These are phyloP conservation scores for Stagonosporopsis tanaceti DNA, from an alignment of 2,329 filamentous ascomycete species.

Conservation along the genomic window DNA sequence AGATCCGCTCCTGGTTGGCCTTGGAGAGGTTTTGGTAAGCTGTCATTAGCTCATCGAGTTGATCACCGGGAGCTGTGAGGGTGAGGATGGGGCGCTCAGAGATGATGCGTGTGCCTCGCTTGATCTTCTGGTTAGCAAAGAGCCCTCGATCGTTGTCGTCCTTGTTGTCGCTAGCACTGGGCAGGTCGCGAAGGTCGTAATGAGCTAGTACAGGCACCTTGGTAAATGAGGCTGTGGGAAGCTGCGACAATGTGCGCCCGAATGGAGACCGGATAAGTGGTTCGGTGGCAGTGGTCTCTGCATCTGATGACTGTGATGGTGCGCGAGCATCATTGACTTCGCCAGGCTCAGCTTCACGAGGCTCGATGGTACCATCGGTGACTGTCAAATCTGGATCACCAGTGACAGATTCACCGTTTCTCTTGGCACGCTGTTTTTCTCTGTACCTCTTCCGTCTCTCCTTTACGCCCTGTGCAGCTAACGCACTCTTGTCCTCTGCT, in stretches of 20 bases:
- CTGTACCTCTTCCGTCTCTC: not conserved
- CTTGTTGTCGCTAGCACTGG: not conserved
- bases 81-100: constrained; percentile 21
- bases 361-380: not conserved
- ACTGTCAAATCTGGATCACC: not conserved
- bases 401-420: not conserved
- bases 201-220: constrained; percentile 10
- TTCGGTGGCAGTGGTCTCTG: constrained; percentile 11
- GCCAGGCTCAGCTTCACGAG: not conserved
- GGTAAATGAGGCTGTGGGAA: not conserved
- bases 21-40: constrained; percentile 15
- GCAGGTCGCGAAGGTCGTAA: constrained; percentile 14
- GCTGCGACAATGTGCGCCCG: not conserved
- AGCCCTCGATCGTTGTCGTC: constrained; percentile 8
- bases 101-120: constrained; percentile 27
- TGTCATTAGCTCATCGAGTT: constrained; percentile 6
- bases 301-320: constrained; percentile 2
- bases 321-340: not conserved
- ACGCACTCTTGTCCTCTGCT: not conserved
- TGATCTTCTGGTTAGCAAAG: constrained; percentile 22
- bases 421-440: not conserved
- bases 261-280: not conserved
- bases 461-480: not conserved
- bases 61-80: constrained; percentile 7
- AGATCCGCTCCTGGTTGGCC: constrained; percentile 7